Evolutionary conservation across 192 early-diverging fungal species (phyloP).

Genomic region (Chytriomyces sp.): DNA sequence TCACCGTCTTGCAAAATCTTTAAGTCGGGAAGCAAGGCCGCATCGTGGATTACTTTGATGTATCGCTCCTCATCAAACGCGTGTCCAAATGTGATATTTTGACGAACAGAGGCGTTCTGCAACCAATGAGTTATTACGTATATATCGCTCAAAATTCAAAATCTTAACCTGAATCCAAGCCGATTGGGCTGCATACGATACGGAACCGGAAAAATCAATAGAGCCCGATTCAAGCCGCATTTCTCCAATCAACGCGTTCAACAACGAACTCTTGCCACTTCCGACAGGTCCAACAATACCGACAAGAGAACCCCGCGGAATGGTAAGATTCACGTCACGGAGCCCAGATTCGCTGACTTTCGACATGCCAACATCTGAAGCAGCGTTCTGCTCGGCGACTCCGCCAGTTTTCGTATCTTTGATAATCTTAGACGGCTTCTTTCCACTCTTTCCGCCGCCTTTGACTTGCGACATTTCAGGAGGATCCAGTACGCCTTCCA

Average conservation of each 20-base stretch:
- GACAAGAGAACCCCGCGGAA: conserved; percentile 62
- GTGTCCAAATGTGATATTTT: conserved; percentile 74
- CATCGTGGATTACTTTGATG: conserved; percentile 62
- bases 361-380: too few species aligned
- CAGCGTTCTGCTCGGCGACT: neutral
- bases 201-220: conserved; percentile 60
- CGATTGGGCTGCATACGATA: conserved; percentile 82
- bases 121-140: neutral
- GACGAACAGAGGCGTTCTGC: conserved; percentile 56
- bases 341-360: neutral
- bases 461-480: neutral
- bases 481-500: neutral
- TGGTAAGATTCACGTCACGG: conserved; percentile 45
- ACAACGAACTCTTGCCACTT: conserved; percentile 80
- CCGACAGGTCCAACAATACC: conserved; percentile 83
- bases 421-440: neutral
- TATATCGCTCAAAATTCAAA: neutral
- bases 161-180: conserved; percentile 76
- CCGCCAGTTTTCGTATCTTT: neutral
- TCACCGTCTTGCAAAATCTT: conserved; percentile 67
- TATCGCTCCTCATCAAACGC: conserved; percentile 66
- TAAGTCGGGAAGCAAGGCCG: conserved; percentile 72
- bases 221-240: conserved; percentile 62
- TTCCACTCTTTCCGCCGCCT: neutral
- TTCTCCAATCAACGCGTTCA: conserved; percentile 84